Percentiles rank a stretch among this genome's conserved stretches.
Evolutionary conservation across 345 rosid genomes (phyloP).

Genomic region (Fremontodendron californicum): DNA sequence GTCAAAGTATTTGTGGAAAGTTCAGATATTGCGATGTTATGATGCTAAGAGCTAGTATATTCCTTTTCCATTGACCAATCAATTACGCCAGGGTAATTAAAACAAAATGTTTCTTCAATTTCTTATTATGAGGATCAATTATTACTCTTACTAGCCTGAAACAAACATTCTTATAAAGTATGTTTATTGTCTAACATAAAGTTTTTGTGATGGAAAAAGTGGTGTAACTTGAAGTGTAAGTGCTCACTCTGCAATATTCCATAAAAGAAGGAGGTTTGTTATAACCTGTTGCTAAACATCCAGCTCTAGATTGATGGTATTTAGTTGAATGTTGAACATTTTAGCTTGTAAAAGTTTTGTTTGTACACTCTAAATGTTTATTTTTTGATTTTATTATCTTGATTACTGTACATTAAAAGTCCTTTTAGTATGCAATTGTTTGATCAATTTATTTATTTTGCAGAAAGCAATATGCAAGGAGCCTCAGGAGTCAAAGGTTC

Average conservation of each 20-base stretch:
- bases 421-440: not conserved
- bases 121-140: not conserved
- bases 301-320: not conserved
- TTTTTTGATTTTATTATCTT: not conserved
- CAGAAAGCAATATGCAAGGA: conserved; percentile 85
- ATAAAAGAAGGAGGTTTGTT: not conserved
- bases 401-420: not conserved
- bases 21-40: not conserved
- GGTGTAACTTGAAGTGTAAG: not conserved
- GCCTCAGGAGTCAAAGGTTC: conserved; percentile 79
- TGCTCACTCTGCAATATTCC: not conserved
- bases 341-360: conserved; percentile 5
- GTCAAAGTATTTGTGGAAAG: not conserved
- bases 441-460: conserved; percentile 19
- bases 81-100: not conserved
- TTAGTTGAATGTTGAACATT: not conserved
- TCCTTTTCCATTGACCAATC: not conserved
- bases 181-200: not conserved
- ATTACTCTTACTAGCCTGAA: not conserved
- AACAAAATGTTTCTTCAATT: not conserved
- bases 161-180: not conserved
- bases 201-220: not conserved
- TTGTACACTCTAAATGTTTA: not conserved
- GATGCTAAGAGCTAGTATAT: not conserved
- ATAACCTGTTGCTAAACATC: not conserved